These are phyloP conservation scores for Pichia exigua DNA, from an alignment of 805 yeast species.

Conservation along the genomic window DNA sequence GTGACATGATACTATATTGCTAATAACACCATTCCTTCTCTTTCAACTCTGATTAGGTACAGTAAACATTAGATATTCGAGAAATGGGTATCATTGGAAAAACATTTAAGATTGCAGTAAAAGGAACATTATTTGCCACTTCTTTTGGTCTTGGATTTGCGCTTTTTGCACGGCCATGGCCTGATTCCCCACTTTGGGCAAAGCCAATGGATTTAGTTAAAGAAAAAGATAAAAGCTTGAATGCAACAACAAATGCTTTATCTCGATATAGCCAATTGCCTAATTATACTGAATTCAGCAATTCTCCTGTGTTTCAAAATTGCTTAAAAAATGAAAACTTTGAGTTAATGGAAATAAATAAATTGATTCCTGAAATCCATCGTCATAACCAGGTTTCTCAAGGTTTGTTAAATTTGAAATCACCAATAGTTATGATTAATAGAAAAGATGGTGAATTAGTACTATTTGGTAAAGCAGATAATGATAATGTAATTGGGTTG, in stretches of 20 bases:
- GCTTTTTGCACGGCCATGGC: slow-evolving; percentile 27
- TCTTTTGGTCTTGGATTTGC: slow-evolving; percentile 26
- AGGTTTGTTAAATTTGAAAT: slow-evolving; percentile 63
- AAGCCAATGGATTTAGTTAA: slow-evolving; percentile 10
- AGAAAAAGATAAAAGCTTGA: background rate
- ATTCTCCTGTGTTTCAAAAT: slow-evolving; percentile 20
- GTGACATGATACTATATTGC: too few relatives aligned
- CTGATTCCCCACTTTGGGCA: slow-evolving; percentile 13
- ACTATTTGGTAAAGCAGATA: slow-evolving; percentile 67
- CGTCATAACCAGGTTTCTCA: slow-evolving; percentile 57
- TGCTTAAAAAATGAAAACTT: slow-evolving; percentile 21
- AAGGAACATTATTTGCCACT: slow-evolving; percentile 10
- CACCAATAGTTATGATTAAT: slow-evolving; percentile 59
- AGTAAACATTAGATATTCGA: background rate
- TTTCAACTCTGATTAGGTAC: too few relatives aligned
- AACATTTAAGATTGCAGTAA: slow-evolving; percentile 6
- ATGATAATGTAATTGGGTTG: slow-evolving; percentile 46
- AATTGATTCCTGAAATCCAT: slow-evolving; percentile 51
- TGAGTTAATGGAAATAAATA: slow-evolving; percentile 29
- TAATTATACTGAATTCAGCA: background rate
- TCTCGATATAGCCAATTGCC: background rate
- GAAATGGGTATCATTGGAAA: slow-evolving; percentile 1
- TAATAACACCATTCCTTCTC: too few relatives aligned
- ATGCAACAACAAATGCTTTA: background rate
- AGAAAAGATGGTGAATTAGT: slow-evolving; percentile 43